These are phyloP conservation scores for Brassica napus DNA, from an alignment of 345 rosid genomes.

Conservation along the genomic window Da-Ae NC_063446.1:14135501-14136000, in stretches of 20 bases:
- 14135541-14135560: constrained; percentile 22
- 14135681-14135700: constrained; percentile 7
- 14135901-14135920: constrained; percentile 44
- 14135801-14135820: constrained; percentile 27
- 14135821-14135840: constrained; percentile 31
- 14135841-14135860: constrained; percentile 35
- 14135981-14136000: constrained; percentile 37
- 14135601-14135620: constrained; percentile 30
- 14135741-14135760: constrained; percentile 36
- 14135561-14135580: constrained; percentile 28
- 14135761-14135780: constrained; percentile 40
- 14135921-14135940: constrained; percentile 40
- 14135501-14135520: constrained; percentile 21
- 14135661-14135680: constrained; percentile 12
- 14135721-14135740: constrained; percentile 22
- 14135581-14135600: constrained; percentile 38
- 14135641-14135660: constrained; percentile 19
- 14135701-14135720: background rate
- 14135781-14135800: constrained; percentile 22
- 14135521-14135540: constrained; percentile 36
- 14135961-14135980: constrained; percentile 23
- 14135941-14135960: constrained; percentile 43
- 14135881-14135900: constrained; percentile 27
- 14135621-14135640: constrained; percentile 24
- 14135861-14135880: constrained; percentile 24